A percentile compares a stretch with the other conserved stretches of the same genome.
Conservation (phyloP, 1,284 basidiomycete genomes). For the Rhodotorula glutinis region DNA sequence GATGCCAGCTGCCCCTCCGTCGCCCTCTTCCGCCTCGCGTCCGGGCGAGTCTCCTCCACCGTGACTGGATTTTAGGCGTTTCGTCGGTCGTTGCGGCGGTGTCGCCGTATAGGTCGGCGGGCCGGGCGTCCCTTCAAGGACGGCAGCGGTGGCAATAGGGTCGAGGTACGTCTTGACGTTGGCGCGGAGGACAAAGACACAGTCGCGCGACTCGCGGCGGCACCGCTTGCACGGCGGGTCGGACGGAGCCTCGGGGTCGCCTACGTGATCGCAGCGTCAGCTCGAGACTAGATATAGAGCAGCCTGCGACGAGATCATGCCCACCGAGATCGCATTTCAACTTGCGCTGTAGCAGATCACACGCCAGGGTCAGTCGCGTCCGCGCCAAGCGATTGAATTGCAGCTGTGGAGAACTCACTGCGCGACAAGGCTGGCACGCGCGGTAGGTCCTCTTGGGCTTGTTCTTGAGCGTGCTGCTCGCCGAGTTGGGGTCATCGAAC, state of each 20-base stretch:
- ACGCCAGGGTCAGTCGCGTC: neutral
- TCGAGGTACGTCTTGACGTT: constrained; percentile 18
- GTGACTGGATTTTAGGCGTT: neutral
- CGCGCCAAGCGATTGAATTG: no score
- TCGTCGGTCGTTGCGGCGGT: neutral
- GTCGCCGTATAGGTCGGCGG: neutral
- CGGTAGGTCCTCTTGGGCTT: constrained; percentile 32
- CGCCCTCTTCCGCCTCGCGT: neutral
- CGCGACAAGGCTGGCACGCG: constrained; percentile 30
- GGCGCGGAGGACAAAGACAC: constrained; percentile 46
- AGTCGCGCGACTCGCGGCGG: constrained; percentile 51
- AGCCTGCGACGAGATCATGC: neutral
- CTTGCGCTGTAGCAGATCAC: constrained; percentile 44
- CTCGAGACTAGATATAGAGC: accelerated
- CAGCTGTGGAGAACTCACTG: constrained; percentile 1
- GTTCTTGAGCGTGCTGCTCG: neutral
- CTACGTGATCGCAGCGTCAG: neutral
- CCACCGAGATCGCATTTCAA: constrained; percentile 52
- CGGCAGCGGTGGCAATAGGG: neutral
- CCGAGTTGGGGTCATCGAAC: neutral
- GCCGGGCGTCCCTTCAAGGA: neutral
- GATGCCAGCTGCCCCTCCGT: neutral
- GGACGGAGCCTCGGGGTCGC: constrained; percentile 50
- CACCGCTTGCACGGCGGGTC: constrained; percentile 52
- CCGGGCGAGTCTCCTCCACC: neutral